phyloP scores from a whole-genome alignment of 805 yeast genomes.

The Saccharomyces jurei region DNA sequence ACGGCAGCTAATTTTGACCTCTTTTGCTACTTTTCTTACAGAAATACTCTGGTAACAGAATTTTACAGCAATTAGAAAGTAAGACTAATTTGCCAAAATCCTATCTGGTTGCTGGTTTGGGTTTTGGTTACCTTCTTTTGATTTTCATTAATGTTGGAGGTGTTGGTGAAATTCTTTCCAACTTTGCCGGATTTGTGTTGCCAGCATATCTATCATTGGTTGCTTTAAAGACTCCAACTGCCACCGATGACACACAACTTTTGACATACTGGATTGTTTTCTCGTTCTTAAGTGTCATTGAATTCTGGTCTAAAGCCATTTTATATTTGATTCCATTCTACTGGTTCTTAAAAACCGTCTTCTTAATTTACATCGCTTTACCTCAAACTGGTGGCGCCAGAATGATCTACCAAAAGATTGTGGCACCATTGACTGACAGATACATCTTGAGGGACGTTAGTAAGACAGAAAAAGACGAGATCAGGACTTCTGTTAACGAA shows the following conservation, averaged over 20 bases:
- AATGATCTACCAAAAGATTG: constrained; percentile 51
- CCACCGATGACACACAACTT: constrained; percentile 76
- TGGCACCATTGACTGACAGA: constrained; percentile 55
- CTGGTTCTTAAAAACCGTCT: constrained; percentile 84
- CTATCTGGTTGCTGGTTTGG: constrained; percentile 65
- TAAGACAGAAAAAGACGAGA: constrained; percentile 15
- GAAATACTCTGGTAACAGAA: constrained; percentile 27
- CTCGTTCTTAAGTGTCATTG: constrained; percentile 81
- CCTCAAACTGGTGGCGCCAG: constrained; percentile 86
- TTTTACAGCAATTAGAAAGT: constrained; percentile 36
- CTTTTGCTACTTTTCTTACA: not conserved
- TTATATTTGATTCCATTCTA: constrained; percentile 95
- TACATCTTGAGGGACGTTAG: constrained; percentile 18
- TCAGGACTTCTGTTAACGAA: constrained; percentile 26
- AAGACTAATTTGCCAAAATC: constrained; percentile 66
- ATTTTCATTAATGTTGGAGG: constrained; percentile 90
- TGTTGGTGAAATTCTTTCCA: constrained; percentile 86
- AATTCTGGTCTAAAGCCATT: constrained; percentile 91
- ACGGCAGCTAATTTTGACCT: not conserved
- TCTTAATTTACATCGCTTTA: constrained; percentile 78
- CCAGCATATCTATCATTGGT: constrained; percentile 85
- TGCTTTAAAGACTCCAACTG: constrained; percentile 66
- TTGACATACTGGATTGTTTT: constrained; percentile 98
- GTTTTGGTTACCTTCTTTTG: constrained; percentile 59
- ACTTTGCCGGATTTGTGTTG: constrained; percentile 80